Percentiles rank a stretch among this genome's conserved stretches.
phyloP scores from a whole-genome alignment of 331 rosid genomes.

The Rosa hybrid region DNA sequence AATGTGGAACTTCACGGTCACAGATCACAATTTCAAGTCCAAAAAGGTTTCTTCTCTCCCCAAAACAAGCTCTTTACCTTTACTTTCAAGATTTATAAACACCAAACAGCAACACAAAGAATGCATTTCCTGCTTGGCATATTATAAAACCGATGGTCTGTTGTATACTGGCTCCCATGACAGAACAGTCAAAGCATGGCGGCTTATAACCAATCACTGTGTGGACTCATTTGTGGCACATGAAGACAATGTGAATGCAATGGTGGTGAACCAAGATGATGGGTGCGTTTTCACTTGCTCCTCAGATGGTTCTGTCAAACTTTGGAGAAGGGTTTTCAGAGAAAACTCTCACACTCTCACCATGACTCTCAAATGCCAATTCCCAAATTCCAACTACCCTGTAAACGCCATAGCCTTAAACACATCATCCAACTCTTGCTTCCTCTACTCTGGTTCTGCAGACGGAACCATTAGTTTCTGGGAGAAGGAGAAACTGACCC shows the following conservation, averaged over 20 bases:
- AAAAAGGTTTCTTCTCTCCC: constrained; percentile 63
- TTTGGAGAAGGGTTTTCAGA: constrained; percentile 83
- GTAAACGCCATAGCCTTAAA: constrained; percentile 64
- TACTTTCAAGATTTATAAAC: constrained; percentile 29
- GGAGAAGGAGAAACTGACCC: constrained; percentile 72
- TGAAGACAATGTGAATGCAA: constrained; percentile 54
- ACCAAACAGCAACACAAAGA: constrained; percentile 44
- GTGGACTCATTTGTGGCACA: constrained; percentile 76
- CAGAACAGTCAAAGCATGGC: constrained; percentile 72
- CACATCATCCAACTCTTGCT: constrained; percentile 35
- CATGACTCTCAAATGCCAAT: constrained; percentile 65
- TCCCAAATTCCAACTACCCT: constrained; percentile 38
- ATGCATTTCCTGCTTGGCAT: constrained; percentile 71
- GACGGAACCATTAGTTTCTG: constrained; percentile 83
- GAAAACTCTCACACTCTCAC: constrained; percentile 84
- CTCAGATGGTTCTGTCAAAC: constrained; percentile 68
- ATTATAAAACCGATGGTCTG: constrained; percentile 68
- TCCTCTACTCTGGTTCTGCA: constrained; percentile 70
- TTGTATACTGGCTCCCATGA: constrained; percentile 75
- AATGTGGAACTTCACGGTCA: constrained; percentile 55
- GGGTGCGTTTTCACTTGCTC: constrained; percentile 84
- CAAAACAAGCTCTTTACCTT: constrained; percentile 34
- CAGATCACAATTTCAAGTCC: constrained; percentile 45
- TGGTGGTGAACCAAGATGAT: constrained; percentile 76
- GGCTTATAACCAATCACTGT: constrained; percentile 49